Conservation (phyloP, 176 grass and related monocot genomes). For the Alloteropsis semialata region DNA sequence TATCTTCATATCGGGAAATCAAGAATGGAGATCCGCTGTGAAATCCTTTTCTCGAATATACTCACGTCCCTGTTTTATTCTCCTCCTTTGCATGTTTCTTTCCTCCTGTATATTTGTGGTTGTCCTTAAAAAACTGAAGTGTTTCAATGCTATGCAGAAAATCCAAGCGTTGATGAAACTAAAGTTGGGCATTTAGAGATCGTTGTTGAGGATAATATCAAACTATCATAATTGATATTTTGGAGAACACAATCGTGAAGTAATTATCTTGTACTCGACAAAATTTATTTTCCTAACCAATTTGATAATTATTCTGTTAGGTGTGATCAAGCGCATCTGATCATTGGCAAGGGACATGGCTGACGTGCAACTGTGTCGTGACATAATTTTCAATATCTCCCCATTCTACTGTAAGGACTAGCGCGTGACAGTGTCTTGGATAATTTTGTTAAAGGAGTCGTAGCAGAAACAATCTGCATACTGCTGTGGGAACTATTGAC, state of each 20-base stretch:
- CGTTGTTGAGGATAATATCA: not conserved
- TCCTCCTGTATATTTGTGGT: not conserved
- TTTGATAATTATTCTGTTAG: conserved; percentile 53
- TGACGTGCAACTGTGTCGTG: conserved; percentile 13
- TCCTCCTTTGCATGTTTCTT: not conserved
- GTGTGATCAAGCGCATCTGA: conserved; percentile 83
- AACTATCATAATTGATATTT: not conserved
- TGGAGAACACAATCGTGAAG: not conserved
- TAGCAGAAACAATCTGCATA: not conserved
- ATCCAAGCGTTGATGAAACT: not conserved
- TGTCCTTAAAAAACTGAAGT: not conserved
- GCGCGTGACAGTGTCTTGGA: not conserved
- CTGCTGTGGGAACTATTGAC: not conserved
- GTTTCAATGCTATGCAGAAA: not conserved
- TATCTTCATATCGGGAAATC: not conserved
- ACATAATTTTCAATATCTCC: conserved; percentile 21
- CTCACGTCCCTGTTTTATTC: too few relatives aligned
- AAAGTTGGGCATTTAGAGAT: not conserved
- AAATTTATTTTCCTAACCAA: conserved; percentile 21
- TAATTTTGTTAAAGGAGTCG: conserved; percentile 1
- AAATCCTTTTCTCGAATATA: too few relatives aligned
- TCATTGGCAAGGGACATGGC: conserved; percentile 38
- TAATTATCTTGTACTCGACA: not conserved
- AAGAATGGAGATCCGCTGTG: not conserved
- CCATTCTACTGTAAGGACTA: conserved; percentile 1